Base-by-base conservation (phyloP, 306 rosid species). In the Fragaria iinumae region DNA sequence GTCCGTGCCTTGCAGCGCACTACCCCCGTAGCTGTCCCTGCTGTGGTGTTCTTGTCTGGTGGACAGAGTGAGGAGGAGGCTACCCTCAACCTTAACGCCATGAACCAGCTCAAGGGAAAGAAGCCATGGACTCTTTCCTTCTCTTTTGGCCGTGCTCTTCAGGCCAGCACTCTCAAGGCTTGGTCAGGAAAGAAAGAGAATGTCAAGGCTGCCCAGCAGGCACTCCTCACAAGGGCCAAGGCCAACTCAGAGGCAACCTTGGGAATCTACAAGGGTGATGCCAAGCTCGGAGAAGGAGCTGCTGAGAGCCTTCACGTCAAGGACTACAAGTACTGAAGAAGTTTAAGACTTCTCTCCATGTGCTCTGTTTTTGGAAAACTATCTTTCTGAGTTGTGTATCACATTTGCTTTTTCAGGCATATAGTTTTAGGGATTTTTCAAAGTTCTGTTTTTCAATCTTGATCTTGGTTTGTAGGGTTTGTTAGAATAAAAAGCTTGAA, bases 61-160 rank as follows among this genome's bases (percentile, higher is more conserved):
- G 97, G 97, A n/a, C 97, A 93, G 82, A 90, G 97, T 34, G 97
- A 93, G 84, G 96, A 93, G 80, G 93, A 93, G 79, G 97, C 94
- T 11, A 86, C 94, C 17, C 60, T 82, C 14, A 90, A 93, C 81
- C 92, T 93, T 5, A 85, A 90, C 53, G 96, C 97, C 5, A 93
- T 93, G 96, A 93, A 93, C 88, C 63, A 78, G 67, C 80, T 84
- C 38, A 82, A 93, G 82, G 91, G 91, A 2, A 90, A 89, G 94
- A 93, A 93, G 85, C 96, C 96, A 2, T 93, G 96, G 97, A 73
- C 88, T 29, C 84, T 93, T 20, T 86, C 97, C 14, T 93, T 93
- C 88, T 93, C 96, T 3, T 93, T 85, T 9, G 96, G 97, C 18
- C 88, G 97, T 57, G 96, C 96, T 70, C 94, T 90, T 73, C 97